Evolutionary conservation across 768 basidiomycete species (phyloP).

Genomic region (Leccinum ochraceum): DNA sequence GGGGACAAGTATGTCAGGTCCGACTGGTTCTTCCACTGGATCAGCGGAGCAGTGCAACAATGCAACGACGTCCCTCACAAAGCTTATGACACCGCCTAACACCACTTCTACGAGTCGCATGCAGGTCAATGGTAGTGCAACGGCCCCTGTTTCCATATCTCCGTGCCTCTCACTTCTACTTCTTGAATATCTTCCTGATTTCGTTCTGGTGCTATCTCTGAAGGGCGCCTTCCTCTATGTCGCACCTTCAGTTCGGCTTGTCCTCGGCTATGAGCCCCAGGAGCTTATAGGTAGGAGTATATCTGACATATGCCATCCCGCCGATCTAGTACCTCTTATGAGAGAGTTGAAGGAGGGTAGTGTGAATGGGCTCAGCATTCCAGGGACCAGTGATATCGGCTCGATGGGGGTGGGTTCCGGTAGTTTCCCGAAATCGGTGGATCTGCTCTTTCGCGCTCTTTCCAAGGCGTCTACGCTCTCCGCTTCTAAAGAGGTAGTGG

Average conservation of each 20-base stretch:
- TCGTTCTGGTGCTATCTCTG: slow-evolving; percentile 87
- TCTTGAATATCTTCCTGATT: slow-evolving; percentile 69
- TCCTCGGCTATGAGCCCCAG: slow-evolving; percentile 84
- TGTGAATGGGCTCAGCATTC: slow-evolving; percentile 15
- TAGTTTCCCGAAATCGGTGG: slow-evolving; percentile 57
- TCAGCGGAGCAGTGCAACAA: slow-evolving; percentile 12
- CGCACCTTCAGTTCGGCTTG: slow-evolving; percentile 72
- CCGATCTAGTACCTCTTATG: slow-evolving; percentile 88
- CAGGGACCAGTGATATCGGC: slow-evolving; percentile 20
- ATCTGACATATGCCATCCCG: slow-evolving; percentile 82
- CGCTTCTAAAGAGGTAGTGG: not conserved
- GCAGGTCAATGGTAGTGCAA: slow-evolving; percentile 15
- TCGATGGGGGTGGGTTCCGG: slow-evolving; percentile 8
- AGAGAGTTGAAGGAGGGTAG: slow-evolving; percentile 81
- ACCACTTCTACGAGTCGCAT: slow-evolving; percentile 22
- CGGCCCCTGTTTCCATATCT: slow-evolving; percentile 45
- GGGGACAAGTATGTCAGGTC: slow-evolving; percentile 36
- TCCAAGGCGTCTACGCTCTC: slow-evolving; percentile 45
- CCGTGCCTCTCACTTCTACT: slow-evolving; percentile 43
- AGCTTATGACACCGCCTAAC: slow-evolving; percentile 17
- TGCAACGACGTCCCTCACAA: slow-evolving; percentile 21
- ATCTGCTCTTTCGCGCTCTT: slow-evolving; percentile 82
- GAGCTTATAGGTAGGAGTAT: slow-evolving; percentile 82
- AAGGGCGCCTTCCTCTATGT: slow-evolving; percentile 94
- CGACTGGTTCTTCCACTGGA: slow-evolving; percentile 18